Evolutionary conservation across 352 stramenopile genomes (phyloP).

Genomic region (Pythium aristosporum): DNA sequence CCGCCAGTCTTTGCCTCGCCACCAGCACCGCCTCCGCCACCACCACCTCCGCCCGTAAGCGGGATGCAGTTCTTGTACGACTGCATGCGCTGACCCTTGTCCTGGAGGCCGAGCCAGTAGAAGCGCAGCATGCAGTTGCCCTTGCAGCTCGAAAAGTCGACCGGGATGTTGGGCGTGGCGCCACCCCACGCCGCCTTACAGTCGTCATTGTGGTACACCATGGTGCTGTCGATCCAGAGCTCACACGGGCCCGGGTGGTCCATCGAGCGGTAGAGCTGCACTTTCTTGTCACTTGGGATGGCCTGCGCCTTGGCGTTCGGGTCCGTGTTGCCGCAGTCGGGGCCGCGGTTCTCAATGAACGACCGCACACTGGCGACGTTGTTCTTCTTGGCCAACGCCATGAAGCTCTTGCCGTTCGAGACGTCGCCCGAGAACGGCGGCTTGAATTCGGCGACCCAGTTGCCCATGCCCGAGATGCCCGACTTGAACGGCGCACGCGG

Average conservation of each 20-base stretch:
- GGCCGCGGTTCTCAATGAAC: slow-evolving; percentile 29
- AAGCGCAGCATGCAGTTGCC: slow-evolving; percentile 21
- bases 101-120: slow-evolving; percentile 31
- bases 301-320: slow-evolving; percentile 16
- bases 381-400: slow-evolving; percentile 14
- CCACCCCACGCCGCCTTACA: slow-evolving; percentile 19
- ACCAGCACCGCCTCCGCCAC: no score
- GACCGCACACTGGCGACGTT: slow-evolving; percentile 12
- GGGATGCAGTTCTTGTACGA: slow-evolving; percentile 24
- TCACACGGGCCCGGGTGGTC: slow-evolving; percentile 21
- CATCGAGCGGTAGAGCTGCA: slow-evolving; percentile 16
- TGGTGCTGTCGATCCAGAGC: slow-evolving; percentile 19
- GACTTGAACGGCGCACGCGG: slow-evolving; percentile 21
- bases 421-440: slow-evolving; percentile 17
- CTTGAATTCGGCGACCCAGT: slow-evolving; percentile 22
- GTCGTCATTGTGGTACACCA: slow-evolving; percentile 25
- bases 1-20: no score
- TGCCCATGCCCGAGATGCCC: slow-evolving; percentile 10
- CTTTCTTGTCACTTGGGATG: slow-evolving; percentile 19
- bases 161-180: slow-evolving; percentile 6
- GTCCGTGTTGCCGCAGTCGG: slow-evolving; percentile 24
- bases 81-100: slow-evolving; percentile 12
- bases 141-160: slow-evolving; percentile 27
- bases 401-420: slow-evolving; percentile 10
- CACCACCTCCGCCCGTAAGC: neutral